Evolutionary conservation across 176 grass and related monocot genomes (phyloP).

Genomic region (Neostapfia colusana): DNA sequence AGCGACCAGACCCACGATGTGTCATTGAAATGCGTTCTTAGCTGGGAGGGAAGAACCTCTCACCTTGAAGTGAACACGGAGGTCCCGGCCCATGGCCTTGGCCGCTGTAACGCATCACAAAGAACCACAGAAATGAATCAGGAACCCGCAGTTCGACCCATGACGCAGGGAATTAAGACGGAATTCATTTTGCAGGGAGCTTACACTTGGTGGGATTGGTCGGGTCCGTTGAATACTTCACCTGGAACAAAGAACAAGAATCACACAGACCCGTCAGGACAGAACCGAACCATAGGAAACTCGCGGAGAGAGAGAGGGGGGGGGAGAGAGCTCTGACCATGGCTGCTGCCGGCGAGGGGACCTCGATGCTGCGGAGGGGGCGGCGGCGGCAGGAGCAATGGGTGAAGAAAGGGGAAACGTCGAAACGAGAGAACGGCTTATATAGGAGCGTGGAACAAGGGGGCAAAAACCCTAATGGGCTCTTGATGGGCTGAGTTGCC

Average conservation of each 20-base stretch:
- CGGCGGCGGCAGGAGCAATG: background rate
- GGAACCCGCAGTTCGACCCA: background rate
- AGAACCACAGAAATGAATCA: background rate
- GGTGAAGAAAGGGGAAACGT: too few relatives aligned
- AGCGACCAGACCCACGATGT: background rate
- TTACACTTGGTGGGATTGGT: background rate
- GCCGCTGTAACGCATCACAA: background rate
- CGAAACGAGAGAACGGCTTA: background rate
- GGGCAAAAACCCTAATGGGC: background rate
- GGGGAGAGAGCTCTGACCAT: background rate
- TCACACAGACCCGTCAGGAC: background rate
- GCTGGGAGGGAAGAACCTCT: background rate
- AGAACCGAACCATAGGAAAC: background rate
- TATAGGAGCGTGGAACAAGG: background rate
- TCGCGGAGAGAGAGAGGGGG: background rate
- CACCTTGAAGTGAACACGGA: background rate
- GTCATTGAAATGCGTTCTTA: background rate
- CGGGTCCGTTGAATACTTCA: background rate
- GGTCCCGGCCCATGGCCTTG: background rate
- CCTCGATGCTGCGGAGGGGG: background rate
- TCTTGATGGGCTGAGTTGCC: background rate
- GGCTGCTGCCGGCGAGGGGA: background rate
- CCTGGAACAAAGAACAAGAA: background rate
- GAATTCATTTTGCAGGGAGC: background rate
- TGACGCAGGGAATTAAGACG: background rate